phyloP scores from a whole-genome alignment of 2,329 filamentous ascomycete species.

The Pseudocercospora vitis region DNA sequence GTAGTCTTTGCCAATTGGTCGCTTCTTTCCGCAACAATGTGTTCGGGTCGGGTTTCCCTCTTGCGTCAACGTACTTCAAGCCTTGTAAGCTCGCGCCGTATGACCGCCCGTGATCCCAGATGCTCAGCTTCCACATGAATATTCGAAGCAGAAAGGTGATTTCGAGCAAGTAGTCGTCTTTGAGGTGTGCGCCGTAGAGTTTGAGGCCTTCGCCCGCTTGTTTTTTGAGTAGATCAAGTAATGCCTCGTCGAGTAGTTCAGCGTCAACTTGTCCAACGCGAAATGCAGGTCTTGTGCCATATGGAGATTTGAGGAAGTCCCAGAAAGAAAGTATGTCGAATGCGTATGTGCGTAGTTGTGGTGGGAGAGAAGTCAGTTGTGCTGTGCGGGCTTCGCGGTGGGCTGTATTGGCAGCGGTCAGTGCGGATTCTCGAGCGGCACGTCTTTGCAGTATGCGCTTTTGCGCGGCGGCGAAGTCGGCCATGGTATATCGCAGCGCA shows the following conservation, averaged over 20 bases:
- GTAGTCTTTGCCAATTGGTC: constrained; percentile 75
- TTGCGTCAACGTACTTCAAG: constrained; percentile 82
- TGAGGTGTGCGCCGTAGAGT: constrained; percentile 75
- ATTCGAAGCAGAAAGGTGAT: constrained; percentile 75
- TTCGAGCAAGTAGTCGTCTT: constrained; percentile 85
- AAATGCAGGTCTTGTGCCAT: constrained; percentile 81
- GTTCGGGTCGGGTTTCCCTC: constrained; percentile 39
- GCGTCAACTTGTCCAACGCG: constrained; percentile 95
- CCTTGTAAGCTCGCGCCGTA: constrained; percentile 94
- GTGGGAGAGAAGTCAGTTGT: constrained; percentile 49
- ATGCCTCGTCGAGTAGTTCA: constrained; percentile 89
- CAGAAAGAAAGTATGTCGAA: constrained; percentile 48
- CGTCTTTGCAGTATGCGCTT: constrained; percentile 80
- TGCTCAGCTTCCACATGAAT: constrained; percentile 86
- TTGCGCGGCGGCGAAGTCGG: constrained; percentile 85
- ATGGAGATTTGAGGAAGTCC: constrained; percentile 70
- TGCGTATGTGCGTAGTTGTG: constrained; percentile 50
- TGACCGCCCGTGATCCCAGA: constrained; percentile 95
- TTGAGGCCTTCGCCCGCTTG: constrained; percentile 88
- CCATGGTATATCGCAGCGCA: constrained; percentile 25
- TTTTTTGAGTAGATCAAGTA: constrained; percentile 77
- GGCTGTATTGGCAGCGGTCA: constrained; percentile 52
- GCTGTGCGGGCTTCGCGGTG: constrained; percentile 43
- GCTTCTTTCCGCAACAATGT: constrained; percentile 59
- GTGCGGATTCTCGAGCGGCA: constrained; percentile 62